A percentile compares a stretch with the other conserved stretches of the same genome.
phyloP scores from a whole-genome alignment of 2,329 filamentous ascomycete species.

The Colletotrichum filicis region DNA sequence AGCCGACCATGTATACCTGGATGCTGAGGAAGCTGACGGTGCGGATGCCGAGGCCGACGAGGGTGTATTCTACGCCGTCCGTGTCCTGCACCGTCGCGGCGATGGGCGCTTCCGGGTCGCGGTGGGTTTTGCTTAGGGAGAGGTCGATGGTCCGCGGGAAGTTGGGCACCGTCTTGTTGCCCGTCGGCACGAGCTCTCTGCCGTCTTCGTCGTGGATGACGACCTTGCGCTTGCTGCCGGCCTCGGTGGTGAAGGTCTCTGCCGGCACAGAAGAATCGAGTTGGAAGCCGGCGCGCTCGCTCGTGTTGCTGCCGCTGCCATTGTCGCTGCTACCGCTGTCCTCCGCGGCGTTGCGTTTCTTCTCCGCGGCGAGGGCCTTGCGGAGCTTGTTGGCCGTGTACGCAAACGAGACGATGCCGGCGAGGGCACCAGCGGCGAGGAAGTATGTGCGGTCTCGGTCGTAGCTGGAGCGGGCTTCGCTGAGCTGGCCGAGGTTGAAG shows the following conservation, averaged over 20 bases:
- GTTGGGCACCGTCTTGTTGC: slow-evolving; percentile 80
- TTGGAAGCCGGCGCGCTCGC: slow-evolving; percentile 38
- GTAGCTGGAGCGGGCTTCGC: slow-evolving; percentile 59
- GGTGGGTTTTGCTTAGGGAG: slow-evolving; percentile 51
- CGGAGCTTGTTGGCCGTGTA: slow-evolving; percentile 66
- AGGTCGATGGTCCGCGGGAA: slow-evolving; percentile 81
- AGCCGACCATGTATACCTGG: slow-evolving; percentile 93
- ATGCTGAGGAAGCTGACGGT: slow-evolving; percentile 91
- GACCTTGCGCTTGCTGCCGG: slow-evolving; percentile 64
- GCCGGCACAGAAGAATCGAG: slow-evolving; percentile 57
- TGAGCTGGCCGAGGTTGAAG: slow-evolving; percentile 61
- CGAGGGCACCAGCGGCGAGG: slow-evolving; percentile 60
- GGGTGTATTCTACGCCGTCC: slow-evolving; percentile 77
- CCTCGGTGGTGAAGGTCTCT: slow-evolving; percentile 60
- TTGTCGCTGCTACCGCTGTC: slow-evolving; percentile 29
- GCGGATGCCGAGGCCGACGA: slow-evolving; percentile 88
- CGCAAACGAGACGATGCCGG: slow-evolving; percentile 60
- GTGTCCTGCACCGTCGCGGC: slow-evolving; percentile 51
- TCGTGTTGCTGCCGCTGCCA: slow-evolving; percentile 7
- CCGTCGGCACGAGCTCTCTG: slow-evolving; percentile 81
- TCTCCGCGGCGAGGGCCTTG: slow-evolving; percentile 48
- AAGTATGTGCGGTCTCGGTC: slow-evolving; percentile 62
- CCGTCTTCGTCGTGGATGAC: slow-evolving; percentile 76
- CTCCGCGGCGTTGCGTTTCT: slow-evolving; percentile 37
- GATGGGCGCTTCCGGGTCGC: slow-evolving; percentile 43